Evolutionary conservation across 164 flowering plant species (phyloP).

Genomic region (Aristolochia californica): DNA sequence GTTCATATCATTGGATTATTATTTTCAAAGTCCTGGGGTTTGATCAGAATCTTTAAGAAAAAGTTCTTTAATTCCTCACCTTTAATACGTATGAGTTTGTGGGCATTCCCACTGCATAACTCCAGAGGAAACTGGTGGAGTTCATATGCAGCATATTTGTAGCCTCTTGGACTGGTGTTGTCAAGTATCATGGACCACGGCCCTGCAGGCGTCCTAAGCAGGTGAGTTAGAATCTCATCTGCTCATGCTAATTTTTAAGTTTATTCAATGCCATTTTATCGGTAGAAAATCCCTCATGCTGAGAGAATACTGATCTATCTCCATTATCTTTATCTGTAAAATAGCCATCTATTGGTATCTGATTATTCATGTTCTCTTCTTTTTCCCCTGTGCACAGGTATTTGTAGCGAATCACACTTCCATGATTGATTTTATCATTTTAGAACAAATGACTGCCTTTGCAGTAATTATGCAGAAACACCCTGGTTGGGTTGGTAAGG

Average conservation of each 20-base stretch:
- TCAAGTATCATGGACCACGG: conserved; percentile 94
- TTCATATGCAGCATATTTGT: conserved; percentile 91
- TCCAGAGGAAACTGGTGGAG: conserved; percentile 85
- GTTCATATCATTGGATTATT: too few relatives aligned
- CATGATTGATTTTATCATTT: conserved; percentile 91
- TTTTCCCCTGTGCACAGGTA: conserved; percentile 42
- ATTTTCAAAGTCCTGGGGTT: too few relatives aligned
- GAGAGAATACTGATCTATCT: too few relatives aligned
- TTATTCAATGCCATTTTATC: too few relatives aligned
- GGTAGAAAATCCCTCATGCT: too few relatives aligned
- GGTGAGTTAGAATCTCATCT: conserved; percentile 21
- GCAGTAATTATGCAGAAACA: conserved; percentile 99
- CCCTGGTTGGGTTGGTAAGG: conserved; percentile 99
- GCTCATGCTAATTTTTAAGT: too few relatives aligned
- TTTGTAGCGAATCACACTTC: conserved; percentile 98
- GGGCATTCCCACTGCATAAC: background rate
- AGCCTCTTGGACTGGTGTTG: conserved; percentile 99
- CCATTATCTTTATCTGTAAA: too few relatives aligned
- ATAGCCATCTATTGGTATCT: too few relatives aligned
- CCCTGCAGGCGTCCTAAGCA: conserved; percentile 90
- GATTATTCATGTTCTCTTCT: background rate
- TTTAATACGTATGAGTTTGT: too few relatives aligned
- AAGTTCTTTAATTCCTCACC: too few relatives aligned
- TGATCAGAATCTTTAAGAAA: too few relatives aligned
- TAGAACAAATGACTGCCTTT: conserved; percentile 98